A percentile compares a stretch with the other conserved stretches of the same genome.
phyloP scores from a whole-genome alignment of 495 filamentous ascomycete species.

The Xylaria curta region DNA sequence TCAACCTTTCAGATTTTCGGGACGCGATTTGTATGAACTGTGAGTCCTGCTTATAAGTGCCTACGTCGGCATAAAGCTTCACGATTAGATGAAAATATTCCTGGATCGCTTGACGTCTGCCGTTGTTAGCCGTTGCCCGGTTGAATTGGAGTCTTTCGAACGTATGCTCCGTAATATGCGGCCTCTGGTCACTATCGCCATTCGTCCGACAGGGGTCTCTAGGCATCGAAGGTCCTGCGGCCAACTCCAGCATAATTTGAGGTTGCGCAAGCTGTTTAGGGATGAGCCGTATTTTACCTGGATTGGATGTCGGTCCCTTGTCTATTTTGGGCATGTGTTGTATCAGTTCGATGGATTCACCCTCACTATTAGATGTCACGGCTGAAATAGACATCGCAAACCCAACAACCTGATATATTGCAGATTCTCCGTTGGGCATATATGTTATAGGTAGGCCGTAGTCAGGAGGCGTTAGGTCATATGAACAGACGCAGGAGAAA shows the following conservation, averaged over 20 bases:
- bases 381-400: neutral
- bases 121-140: neutral
- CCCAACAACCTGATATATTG: neutral
- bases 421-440: neutral
- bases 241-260: neutral
- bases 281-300: neutral
- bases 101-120: neutral
- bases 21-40: neutral
- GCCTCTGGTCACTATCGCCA: neutral
- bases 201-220: neutral
- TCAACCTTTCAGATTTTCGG: neutral
- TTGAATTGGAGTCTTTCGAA: neutral
- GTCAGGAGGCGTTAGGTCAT: neutral
- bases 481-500: neutral
- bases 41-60: neutral
- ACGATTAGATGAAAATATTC: neutral
- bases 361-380: neutral
- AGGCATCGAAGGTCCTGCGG: neutral
- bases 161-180: neutral
- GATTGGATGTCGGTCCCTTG: neutral
- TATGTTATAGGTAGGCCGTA: neutral
- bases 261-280: neutral
- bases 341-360: neutral
- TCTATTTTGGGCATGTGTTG: neutral
- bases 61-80: neutral